These are phyloP conservation scores for Larix kaempferi DNA, from an alignment of 75 land plant genomes.

Conservation along the genomic window DNA sequence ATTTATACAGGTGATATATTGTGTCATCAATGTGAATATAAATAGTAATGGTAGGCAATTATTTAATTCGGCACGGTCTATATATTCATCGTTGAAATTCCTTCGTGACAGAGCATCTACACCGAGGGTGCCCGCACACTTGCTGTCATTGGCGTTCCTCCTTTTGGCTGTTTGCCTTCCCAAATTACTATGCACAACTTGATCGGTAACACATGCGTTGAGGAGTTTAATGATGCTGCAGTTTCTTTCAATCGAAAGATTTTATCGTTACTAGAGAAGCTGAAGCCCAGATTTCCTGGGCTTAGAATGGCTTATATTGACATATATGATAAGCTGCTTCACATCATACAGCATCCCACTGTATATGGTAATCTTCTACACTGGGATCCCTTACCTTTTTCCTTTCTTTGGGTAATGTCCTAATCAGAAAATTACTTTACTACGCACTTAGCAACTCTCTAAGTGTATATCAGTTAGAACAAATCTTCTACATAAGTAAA, in stretches of 20 bases:
- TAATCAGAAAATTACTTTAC: too few relatives aligned
- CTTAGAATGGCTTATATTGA: conserved; percentile 24
- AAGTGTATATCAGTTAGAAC: too few relatives aligned
- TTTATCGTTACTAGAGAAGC: conserved; percentile 11
- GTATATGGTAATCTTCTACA: conserved; percentile 24
- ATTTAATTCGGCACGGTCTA: too few relatives aligned
- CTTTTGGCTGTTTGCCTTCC: conserved; percentile 67
- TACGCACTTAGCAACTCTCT: too few relatives aligned
- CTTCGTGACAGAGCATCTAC: conserved; percentile 44
- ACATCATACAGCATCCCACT: conserved; percentile 33
- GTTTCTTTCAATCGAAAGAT: conserved; percentile 27
- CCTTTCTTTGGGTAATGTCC: too few relatives aligned
- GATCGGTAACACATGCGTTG: conserved; percentile 21
- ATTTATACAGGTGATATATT: conserved; percentile 53
- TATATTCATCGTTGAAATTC: neutral
- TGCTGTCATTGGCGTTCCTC: conserved; percentile 57
- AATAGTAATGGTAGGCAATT: too few relatives aligned
- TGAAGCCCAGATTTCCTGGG: conserved; percentile 5
- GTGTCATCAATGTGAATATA: neutral
- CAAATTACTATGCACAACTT: conserved; percentile 38
- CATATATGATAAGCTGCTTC: conserved; percentile 23
- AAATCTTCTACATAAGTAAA: too few relatives aligned
- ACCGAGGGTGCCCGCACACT: conserved; percentile 48
- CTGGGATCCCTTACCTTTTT: too few relatives aligned
- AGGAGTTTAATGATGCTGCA: conserved; percentile 25